Evolutionary conservation across 78 protist genomes (phyloP), one percentile per base, ranked within the genome.

Genomic region (Dictyostelium firmibasis): DNA sequence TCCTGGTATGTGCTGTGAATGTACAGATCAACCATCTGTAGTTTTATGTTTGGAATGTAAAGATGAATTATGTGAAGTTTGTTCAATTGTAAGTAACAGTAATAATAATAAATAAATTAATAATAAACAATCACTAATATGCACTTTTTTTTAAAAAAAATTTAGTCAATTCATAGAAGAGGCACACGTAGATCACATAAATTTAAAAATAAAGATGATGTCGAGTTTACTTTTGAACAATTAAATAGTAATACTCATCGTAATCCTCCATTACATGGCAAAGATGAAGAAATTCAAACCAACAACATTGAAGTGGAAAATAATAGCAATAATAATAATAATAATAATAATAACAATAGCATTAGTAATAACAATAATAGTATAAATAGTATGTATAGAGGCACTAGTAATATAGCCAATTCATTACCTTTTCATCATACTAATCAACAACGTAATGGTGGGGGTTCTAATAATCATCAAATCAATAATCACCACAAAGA

Each of bases 1-100:
- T n/a, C 41, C 67, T 25, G 95, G 92, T 27, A 91, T 91, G 95
- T 91, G 95, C 43, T 47, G 77, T 20, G 95, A 91, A 43, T 91
- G 95, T 41, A 77, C 83, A 33, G 95, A 91, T 77, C 89, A 83
- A 84, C 91, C 89, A 31, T 53, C 91, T 29, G 16, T 38, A 0
- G 72, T 84, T 43, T 33, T 25, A 53, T 91, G 95, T 62, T 18
- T 50, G 27, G 25, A 33, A 14, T 91, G 95, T 84, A 6, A 76
- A 35, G 95, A 91, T 60, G 89, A 75, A 23, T 36, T 91, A 4
- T 91, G 95, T 62, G 75, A 77, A 36, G 86, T 91, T 38, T 91
- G 95, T 79, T 70, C 84, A 57, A 33, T 53, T 86, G 92, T 86
- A 86, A 11, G 83, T 85, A n/a, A n/a, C n/a, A n/a, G n/a, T n/a